Base-by-base conservation (phyloP, 176 grass and related monocot species). In the Olyra latifolia region DNA sequence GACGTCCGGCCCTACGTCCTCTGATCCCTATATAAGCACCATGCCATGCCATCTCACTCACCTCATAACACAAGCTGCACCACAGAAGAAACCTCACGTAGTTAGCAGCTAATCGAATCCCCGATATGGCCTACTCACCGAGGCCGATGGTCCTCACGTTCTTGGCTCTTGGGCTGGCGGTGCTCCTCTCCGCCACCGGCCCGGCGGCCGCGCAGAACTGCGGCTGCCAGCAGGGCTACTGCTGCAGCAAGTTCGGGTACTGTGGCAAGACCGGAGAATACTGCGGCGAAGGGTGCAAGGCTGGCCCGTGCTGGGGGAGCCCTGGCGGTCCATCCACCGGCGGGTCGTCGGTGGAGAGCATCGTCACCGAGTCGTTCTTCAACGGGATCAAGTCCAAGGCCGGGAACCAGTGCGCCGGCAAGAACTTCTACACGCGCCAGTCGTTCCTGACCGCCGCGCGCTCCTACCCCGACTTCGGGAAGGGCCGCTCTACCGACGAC, bases 341-440 rank as follows among this genome's bases (percentile, higher is more conserved):
- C 0, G 59, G 17, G 72, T 20, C 32, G 32, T 35, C 66, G 13
- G 73, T 88, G 38, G 72, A 45, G 19, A 61, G 4, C 64, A 2
- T 86, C 62, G 40, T 81, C 61, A 67, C 83, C 14, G 10, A 6
- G 32, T 42, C 66, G 7, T 82, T 72, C 80, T 84, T 97, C 70
- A 61, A 91, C 61, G 41, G 87, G 25, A 89, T 97, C 79, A 91
- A 75, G 60, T 58, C 74, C 61, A 75, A 86, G 66, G 75, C 89
- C 7, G 74, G 20, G 15, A 22, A 19, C 62, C 41, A 75, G 25
- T 97, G 95, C 72, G 49, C 54, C 38, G 91, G 91, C 23, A 88
- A 57, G 62, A 32, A n/a, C 28, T 97, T 97, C 48, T 97, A 92
- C 89, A 88, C 87, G 10, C 80, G 87, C 5, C 69, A 44, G 15